A percentile compares a stretch with the other conserved stretches of the same genome.
These are phyloP conservation scores for Boechera retrofracta DNA, from an alignment of 345 rosid genomes.

Conservation along the genomic window DNA sequence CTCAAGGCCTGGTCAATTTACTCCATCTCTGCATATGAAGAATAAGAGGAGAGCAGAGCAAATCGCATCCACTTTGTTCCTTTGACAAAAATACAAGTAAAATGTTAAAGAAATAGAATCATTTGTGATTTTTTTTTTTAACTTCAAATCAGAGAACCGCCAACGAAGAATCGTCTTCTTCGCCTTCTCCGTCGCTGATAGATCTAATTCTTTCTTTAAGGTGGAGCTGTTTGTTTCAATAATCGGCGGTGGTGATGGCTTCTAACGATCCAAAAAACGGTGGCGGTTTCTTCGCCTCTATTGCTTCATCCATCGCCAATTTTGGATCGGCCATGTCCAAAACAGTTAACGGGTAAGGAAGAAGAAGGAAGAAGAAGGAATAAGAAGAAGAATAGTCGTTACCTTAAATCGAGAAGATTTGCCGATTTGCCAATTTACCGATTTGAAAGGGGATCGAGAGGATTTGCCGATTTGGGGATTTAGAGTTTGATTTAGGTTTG, in stretches of 20 bases:
- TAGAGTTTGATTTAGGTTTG: too few species aligned
- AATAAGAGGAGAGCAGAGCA: too few species aligned
- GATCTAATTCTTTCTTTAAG: background rate
- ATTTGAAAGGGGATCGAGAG: too few species aligned
- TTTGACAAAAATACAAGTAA: too few species aligned
- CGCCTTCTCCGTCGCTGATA: slow-evolving; percentile 32
- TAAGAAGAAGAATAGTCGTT: too few species aligned
- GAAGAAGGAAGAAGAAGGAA: too few species aligned
- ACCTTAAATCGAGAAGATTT: too few species aligned
- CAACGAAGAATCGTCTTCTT: slow-evolving; percentile 4
- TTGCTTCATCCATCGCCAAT: slow-evolving; percentile 70
- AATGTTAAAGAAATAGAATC: background rate
- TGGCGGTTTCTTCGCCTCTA: slow-evolving; percentile 76
- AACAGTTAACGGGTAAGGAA: slow-evolving; percentile 79
- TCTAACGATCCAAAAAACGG: slow-evolving; percentile 64
- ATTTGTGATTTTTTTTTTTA: background rate
- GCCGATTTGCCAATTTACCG: too few species aligned
- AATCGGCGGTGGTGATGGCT: slow-evolving; percentile 55
- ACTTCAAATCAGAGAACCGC: slow-evolving; percentile 12
- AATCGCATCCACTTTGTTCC: too few species aligned
- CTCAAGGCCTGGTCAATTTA: too few species aligned
- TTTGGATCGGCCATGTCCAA: slow-evolving; percentile 71
- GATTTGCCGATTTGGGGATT: too few species aligned
- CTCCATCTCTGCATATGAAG: too few species aligned
- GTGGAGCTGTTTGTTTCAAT: background rate